Percentiles rank a stretch among this genome's conserved stretches.
Conservation (phyloP, 192 early-diverging fungal genomes). For the Polychytrium aggregatum region DNA sequence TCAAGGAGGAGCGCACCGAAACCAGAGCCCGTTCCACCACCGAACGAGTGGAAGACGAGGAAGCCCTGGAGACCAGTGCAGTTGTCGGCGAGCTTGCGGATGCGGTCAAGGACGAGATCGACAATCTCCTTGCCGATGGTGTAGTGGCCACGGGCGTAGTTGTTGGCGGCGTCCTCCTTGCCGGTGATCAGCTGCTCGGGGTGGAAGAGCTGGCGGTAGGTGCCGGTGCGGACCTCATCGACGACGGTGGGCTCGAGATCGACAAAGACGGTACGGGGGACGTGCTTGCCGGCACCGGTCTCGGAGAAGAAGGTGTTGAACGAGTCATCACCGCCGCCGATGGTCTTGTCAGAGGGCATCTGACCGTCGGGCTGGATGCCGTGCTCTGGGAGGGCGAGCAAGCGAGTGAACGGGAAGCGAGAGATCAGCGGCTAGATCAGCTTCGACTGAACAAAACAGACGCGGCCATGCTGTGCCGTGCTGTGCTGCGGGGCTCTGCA, state of each 20-base stretch:
- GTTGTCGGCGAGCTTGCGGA: constrained; percentile 96
- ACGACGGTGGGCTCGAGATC: constrained; percentile 67
- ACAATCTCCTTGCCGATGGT: constrained; percentile 99
- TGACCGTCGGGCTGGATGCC: constrained; percentile 93
- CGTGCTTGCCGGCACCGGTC: constrained; percentile 98
- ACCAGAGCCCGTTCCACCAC: constrained; percentile 98
- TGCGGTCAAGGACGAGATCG: constrained; percentile 89
- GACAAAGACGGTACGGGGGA: constrained; percentile 98
- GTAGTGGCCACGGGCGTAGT: constrained; percentile 99
- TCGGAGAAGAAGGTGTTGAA: constrained; percentile 99
- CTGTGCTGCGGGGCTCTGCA: no score
- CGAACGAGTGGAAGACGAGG: constrained; percentile 99
- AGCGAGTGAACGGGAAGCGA: no score
- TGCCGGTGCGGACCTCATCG: constrained; percentile 96
- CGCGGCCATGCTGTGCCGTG: no score
- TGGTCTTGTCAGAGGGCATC: constrained; percentile 71
- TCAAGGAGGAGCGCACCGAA: constrained; percentile 96
- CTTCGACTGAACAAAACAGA: background rate
- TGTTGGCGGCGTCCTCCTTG: constrained; percentile 99
- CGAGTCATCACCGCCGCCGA: constrained; percentile 69
- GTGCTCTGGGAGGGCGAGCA: constrained; percentile 77
- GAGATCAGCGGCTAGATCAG: no score
- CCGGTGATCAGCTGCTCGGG: constrained; percentile 98
- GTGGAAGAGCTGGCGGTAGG: constrained; percentile 90
- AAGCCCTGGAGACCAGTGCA: constrained; percentile 98